phyloP scores from a whole-genome alignment of 305 asterid species.

The Plantago rigida region DNA sequence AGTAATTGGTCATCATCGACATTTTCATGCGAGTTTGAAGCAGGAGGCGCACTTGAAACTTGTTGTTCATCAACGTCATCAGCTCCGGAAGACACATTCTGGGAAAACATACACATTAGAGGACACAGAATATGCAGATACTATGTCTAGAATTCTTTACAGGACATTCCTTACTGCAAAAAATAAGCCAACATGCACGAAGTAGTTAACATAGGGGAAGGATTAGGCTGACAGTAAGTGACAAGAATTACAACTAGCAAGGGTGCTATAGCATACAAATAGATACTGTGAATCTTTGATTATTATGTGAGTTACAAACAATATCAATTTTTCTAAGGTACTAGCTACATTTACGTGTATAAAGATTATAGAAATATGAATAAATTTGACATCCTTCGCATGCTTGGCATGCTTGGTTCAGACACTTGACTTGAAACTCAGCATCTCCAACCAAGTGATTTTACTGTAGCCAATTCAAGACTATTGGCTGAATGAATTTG shows the following conservation, averaged over 20 bases:
- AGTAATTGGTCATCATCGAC: slow-evolving; percentile 30
- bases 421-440: neutral
- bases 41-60: slow-evolving; percentile 34
- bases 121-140: slow-evolving; percentile 8
- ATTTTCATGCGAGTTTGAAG: neutral
- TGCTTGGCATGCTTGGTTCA: neutral
- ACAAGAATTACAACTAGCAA: too few relatives aligned
- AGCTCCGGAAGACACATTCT: slow-evolving; percentile 48
- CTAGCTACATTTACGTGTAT: neutral
- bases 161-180: neutral
- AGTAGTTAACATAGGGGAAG: too few relatives aligned
- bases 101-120: slow-evolving; percentile 20
- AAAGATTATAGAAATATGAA: neutral
- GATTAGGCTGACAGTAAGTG: too few relatives aligned
- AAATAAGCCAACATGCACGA: neutral
- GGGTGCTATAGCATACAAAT: too few relatives aligned
- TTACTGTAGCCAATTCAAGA: neutral
- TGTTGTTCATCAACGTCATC: slow-evolving; percentile 52
- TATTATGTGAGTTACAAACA: neutral
- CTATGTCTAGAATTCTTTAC: neutral
- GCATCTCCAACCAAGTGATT: neutral
- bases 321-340: neutral
- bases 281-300: neutral
- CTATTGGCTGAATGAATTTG: neutral
- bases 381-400: neutral